Evolutionary conservation across 805 yeast species (phyloP).

Genomic region (Candida pseudoglaebosa): DNA sequence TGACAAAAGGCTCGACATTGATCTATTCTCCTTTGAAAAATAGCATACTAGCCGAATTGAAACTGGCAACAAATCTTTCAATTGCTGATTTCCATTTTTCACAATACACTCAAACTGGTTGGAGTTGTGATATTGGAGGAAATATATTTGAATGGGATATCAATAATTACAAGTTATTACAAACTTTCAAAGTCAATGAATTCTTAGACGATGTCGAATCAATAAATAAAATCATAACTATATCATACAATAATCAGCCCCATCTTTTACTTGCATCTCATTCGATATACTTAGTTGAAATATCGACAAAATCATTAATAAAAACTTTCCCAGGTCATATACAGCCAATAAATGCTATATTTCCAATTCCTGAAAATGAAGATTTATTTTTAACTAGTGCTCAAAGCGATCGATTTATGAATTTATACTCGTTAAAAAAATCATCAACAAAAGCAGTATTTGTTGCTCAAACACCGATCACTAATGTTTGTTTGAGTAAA

Average conservation of each 20-base stretch:
- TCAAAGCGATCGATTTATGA: slow-evolving; percentile 74
- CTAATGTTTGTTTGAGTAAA: slow-evolving; percentile 37
- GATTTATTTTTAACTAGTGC: slow-evolving; percentile 68
- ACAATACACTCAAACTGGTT: slow-evolving; percentile 39
- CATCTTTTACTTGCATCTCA: slow-evolving; percentile 66
- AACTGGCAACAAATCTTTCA: slow-evolving; percentile 41
- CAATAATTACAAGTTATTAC: slow-evolving; percentile 35
- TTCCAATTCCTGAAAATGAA: slow-evolving; percentile 30
- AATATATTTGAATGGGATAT: slow-evolving; percentile 61
- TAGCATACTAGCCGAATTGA: slow-evolving; percentile 50
- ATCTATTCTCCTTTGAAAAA: slow-evolving; percentile 66
- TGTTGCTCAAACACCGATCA: slow-evolving; percentile 64
- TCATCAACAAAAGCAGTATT: slow-evolving; percentile 51
- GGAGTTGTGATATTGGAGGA: slow-evolving; percentile 61
- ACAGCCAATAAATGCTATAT: slow-evolving; percentile 54
- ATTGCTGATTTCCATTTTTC: slow-evolving; percentile 50
- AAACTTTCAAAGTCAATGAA: slow-evolving; percentile 41
- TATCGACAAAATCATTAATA: slow-evolving; percentile 32
- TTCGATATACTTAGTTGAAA: slow-evolving; percentile 52
- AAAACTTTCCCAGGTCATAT: slow-evolving; percentile 74
- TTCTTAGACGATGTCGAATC: slow-evolving; percentile 30
- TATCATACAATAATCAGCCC: slow-evolving; percentile 27
- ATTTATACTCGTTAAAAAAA: slow-evolving; percentile 53
- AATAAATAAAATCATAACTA: slow-evolving; percentile 27
- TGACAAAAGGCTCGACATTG: slow-evolving; percentile 60